These are phyloP conservation scores for Lasiodiplodia theobromae DNA, from an alignment of 2,329 filamentous ascomycete genomes.

Conservation along the genomic window DNA sequence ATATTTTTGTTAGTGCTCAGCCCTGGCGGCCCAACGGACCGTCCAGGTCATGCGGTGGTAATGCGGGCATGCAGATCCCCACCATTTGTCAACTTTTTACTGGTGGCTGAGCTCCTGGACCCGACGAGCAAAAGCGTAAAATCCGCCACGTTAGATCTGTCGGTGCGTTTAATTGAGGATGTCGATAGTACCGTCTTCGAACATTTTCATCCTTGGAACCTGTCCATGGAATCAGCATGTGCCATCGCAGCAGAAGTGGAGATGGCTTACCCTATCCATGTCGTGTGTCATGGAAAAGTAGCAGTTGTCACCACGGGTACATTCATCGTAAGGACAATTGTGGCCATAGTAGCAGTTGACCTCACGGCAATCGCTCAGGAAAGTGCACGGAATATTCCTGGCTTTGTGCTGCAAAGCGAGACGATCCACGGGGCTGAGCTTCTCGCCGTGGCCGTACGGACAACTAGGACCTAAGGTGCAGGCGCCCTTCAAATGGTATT, in stretches of 20 bases:
- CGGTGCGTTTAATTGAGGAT: constrained; percentile 18
- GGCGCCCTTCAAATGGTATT: constrained; percentile 45
- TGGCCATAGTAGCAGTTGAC: constrained; percentile 46
- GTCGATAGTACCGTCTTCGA: constrained; percentile 30
- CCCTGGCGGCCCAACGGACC: neutral
- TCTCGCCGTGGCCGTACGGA: constrained; percentile 45
- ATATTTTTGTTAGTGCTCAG: neutral
- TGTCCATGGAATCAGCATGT: neutral
- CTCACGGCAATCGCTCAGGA: constrained; percentile 39
- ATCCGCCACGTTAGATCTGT: neutral
- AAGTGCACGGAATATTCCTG: constrained; percentile 40
- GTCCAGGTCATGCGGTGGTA: neutral
- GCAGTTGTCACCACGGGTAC: constrained; percentile 42
- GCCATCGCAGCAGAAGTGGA: neutral
- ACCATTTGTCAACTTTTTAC: constrained; percentile 10
- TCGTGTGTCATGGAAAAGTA: constrained; percentile 44
- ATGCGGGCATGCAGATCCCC: neutral
- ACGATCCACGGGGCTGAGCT: constrained; percentile 40
- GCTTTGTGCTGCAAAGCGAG: constrained; percentile 47
- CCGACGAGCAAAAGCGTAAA: neutral
- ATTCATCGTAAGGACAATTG: constrained; percentile 38
- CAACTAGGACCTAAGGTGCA: constrained; percentile 44
- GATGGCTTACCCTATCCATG: constrained; percentile 39
- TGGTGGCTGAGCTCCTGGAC: neutral
- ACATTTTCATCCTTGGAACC: constrained; percentile 28